Evolutionary conservation across 2,329 filamentous ascomycete species (phyloP).

Genomic region (Nigrograna mackinnonii): DNA sequence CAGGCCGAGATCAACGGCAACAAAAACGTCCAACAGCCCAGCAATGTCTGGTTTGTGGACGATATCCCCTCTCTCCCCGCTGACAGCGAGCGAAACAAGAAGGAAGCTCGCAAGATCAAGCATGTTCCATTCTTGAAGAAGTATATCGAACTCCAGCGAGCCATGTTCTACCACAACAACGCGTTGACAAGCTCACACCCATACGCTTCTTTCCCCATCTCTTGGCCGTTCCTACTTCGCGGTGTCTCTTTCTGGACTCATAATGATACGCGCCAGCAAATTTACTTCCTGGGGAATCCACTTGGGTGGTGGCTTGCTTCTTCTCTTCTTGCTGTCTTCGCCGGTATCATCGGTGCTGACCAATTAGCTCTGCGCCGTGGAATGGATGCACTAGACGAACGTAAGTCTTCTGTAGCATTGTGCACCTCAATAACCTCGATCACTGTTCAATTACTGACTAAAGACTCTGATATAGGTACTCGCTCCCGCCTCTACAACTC

Average conservation of each 20-base stretch:
- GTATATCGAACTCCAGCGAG: slow-evolving; percentile 93
- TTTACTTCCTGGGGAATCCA: slow-evolving; percentile 98
- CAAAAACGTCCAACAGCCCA: slow-evolving; percentile 87
- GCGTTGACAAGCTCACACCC: slow-evolving; percentile 96
- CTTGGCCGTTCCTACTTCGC: slow-evolving; percentile 96
- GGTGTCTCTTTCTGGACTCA: slow-evolving; percentile 99
- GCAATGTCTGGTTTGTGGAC: slow-evolving; percentile 93
- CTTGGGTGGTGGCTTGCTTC: slow-evolving; percentile 97
- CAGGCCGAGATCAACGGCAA: slow-evolving; percentile 99
- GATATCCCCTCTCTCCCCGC: slow-evolving; percentile 79
- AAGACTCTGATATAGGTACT: slow-evolving; percentile 62
- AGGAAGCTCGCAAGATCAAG: slow-evolving; percentile 79
- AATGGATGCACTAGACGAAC: slow-evolving; percentile 87
- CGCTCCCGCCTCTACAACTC: slow-evolving; percentile 96
- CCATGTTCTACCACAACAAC: slow-evolving; percentile 99
- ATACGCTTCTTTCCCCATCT: slow-evolving; percentile 91
- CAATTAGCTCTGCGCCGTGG: slow-evolving; percentile 92
- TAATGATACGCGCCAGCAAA: slow-evolving; percentile 91
- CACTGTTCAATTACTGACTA: slow-evolving; percentile 23
- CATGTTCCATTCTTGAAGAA: slow-evolving; percentile 86
- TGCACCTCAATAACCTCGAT: slow-evolving; percentile 1
- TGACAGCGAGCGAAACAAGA: slow-evolving; percentile 74
- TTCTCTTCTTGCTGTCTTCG: slow-evolving; percentile 89
- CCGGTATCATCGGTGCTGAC: slow-evolving; percentile 87
- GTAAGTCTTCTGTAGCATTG: slow-evolving; percentile 62